These are phyloP conservation scores for Penicillium waksmanii DNA, from an alignment of 495 filamentous ascomycete genomes.

Conservation along the genomic window DNA sequence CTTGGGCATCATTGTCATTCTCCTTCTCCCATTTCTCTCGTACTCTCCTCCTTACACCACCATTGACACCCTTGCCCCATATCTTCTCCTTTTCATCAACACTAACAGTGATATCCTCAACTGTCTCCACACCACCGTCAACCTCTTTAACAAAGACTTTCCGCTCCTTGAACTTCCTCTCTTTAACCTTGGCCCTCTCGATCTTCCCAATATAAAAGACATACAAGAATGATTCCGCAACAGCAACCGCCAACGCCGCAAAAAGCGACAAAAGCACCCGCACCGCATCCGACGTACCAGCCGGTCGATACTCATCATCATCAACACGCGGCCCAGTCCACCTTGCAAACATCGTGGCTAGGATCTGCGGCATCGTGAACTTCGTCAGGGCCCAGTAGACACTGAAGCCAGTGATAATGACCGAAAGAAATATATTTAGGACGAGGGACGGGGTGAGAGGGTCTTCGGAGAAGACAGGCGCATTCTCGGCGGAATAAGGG, in stretches of 20 bases:
- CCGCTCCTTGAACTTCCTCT: constrained; percentile 65
- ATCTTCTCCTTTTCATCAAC: constrained; percentile 43
- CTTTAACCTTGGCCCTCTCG: constrained; percentile 67
- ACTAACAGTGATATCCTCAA: constrained; percentile 7
- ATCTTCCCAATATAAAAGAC: constrained; percentile 81
- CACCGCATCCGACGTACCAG: constrained; percentile 39
- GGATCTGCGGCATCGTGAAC: constrained; percentile 54
- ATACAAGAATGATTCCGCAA: constrained; percentile 89
- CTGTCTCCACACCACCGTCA: constrained; percentile 10
- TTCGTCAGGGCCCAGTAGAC: constrained; percentile 53
- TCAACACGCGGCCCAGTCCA: constrained; percentile 62
- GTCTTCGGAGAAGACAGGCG: constrained; percentile 20
- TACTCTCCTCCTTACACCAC: constrained; percentile 48
- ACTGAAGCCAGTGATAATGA: constrained; percentile 50
- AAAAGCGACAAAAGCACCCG: constrained; percentile 45
- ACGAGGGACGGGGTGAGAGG: constrained; percentile 49
- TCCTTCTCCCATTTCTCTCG: constrained; percentile 49
- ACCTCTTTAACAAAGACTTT: constrained; percentile 70
- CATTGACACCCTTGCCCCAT: constrained; percentile 52
- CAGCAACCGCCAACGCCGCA: constrained; percentile 63
- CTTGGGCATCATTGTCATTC: constrained; percentile 24
- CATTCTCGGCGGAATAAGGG: constrained; percentile 17
- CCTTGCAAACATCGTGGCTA: constrained; percentile 50
- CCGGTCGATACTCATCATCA: constrained; percentile 7
- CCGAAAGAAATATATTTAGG: constrained; percentile 51